Percentiles rank a stretch among this genome's conserved stretches.
phyloP scores from a whole-genome alignment of 2,329 filamentous ascomycete genomes.

The Cercospora citrullina region DNA sequence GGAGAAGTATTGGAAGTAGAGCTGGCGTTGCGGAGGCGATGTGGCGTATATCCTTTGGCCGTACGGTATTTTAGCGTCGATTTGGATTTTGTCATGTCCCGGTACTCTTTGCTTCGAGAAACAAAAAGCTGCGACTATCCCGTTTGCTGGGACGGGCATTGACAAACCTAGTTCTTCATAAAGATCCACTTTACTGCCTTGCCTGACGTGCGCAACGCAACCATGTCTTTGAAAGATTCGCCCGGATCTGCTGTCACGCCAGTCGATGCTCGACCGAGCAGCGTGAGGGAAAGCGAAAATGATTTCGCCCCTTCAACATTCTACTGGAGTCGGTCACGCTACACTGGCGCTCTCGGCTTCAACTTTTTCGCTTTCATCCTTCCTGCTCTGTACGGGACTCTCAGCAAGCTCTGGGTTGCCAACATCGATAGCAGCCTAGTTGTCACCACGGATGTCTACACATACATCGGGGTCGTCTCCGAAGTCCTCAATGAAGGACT shows the following conservation, averaged over 20 bases:
- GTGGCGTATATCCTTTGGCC: neutral
- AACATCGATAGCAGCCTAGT: slow-evolving; percentile 64
- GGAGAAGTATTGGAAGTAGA: neutral
- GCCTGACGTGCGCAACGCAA: neutral
- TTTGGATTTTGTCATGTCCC: neutral
- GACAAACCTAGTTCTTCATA: neutral
- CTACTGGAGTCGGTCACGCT: slow-evolving; percentile 38
- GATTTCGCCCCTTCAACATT: neutral
- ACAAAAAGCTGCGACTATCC: neutral
- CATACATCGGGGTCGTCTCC: slow-evolving; percentile 66
- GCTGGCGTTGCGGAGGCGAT: neutral
- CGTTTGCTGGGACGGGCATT: neutral
- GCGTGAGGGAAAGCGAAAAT: neutral
- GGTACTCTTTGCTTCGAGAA: neutral
- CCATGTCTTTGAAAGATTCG: neutral
- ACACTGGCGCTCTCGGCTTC: slow-evolving; percentile 60
- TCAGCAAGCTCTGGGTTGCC: slow-evolving; percentile 71
- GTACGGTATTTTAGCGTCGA: slow-evolving; percentile 3
- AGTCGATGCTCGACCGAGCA: neutral
- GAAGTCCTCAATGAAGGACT: slow-evolving; percentile 74
- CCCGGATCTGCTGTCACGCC: neutral
- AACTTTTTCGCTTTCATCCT: slow-evolving; percentile 64
- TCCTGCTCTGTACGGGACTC: slow-evolving; percentile 65
- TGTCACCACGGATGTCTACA: slow-evolving; percentile 66
- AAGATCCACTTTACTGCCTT: neutral